Base-by-base conservation (phyloP, 2,329 filamentous ascomycete genomes). In the Aspergillus quadricinctus region DNA sequence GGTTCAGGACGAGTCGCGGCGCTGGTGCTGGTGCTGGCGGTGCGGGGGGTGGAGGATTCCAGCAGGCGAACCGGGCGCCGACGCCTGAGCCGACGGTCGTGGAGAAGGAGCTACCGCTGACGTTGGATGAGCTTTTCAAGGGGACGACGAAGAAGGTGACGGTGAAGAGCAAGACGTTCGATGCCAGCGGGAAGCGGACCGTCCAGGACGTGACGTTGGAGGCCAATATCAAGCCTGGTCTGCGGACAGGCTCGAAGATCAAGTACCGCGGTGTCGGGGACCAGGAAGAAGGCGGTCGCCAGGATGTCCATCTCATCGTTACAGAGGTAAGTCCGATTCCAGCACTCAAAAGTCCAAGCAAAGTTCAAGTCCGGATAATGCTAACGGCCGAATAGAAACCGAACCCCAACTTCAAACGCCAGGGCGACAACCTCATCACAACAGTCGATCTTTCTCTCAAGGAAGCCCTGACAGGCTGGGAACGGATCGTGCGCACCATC, bases 231-330 rank as follows among this genome's bases (percentile, higher is more conserved):
- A 97, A 97, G 78, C 87, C 91, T 5, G 94, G 94, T 57, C 78
- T 97, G 75, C 97, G 97, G 78, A 92, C 95, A 66, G 94, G 94
- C 29, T 96, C 90, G 69, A 99, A 97, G 81, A 96, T 99, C 76
- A 97, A 97, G 77, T 99, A 96, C 72, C 90, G 89, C 69, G 92
- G 93, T 45, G 92, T 99, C n/a, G 94, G 94, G 10, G 94, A 99
- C 74, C 92, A 97, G 73, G 92, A 96, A 59, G 94, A 97, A 70
- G 94, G 94, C 45, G 93, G 93, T 14, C 90, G 92, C 57, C 94
- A 99, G 74, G 94, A 99, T 75, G 76, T 99, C 52, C 92, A 97
- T 73, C 96, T 99, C 67, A 88, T 99, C 57, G 84, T 99, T 23
- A 88, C 92, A 75, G 93, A 97, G 88, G 91, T 92, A 84, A 80